Base-by-base conservation (phyloP, 2,329 filamentous ascomycete species). In the Endoconidiophora laricicola region DNA sequence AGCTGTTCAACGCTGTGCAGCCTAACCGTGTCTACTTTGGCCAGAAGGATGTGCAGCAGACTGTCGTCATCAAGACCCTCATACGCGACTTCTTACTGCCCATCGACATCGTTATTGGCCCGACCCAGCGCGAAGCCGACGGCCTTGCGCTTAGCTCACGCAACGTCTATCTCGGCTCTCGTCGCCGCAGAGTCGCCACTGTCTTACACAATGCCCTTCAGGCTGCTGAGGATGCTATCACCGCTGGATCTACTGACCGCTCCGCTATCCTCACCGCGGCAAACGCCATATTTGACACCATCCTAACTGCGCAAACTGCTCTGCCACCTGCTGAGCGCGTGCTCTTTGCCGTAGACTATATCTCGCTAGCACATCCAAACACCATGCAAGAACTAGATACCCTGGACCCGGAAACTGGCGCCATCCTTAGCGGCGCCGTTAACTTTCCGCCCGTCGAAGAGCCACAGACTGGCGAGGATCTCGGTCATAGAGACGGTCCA, bases 31-130 rank as follows among this genome's bases (percentile, higher is more conserved):
- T 83, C 18, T 88, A 94, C 66, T 95, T 98, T 68, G 91, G 91
- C 3, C 91, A 96, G 65, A 98, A 98, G 67, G 91, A 98, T 63
- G 79, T 95, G 18, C 91, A 98, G 69, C 91, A 98, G 66, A 94
- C 87, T 0, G 84, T 94, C 16, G 76, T 98, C 9, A 84, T 98
- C 59, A 80, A 78, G 59, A 78, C 83, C 42, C 79, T 98, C 76
- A 83, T 95, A 29, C 73, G 78, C 56, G 91, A 98, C 63, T 88
- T 98, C 56, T 78, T 87, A 62, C 64, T 96, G 39, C 77, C 84
- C 38, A 83, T 78, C 3, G 69, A 83, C 20, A 78, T 96, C 6
- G 72, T 80, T 29, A 73, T 96, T 49, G 77, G 81, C 4, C 70
- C 77, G 0, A 98, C 91, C 0, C 70, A 78, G 52, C 74, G 91